Percentiles rank a stretch among this genome's conserved stretches.
These are phyloP conservation scores for Thelonectria discophora DNA, from an alignment of 2,329 filamentous ascomycete species.

Conservation along the genomic window DNA sequence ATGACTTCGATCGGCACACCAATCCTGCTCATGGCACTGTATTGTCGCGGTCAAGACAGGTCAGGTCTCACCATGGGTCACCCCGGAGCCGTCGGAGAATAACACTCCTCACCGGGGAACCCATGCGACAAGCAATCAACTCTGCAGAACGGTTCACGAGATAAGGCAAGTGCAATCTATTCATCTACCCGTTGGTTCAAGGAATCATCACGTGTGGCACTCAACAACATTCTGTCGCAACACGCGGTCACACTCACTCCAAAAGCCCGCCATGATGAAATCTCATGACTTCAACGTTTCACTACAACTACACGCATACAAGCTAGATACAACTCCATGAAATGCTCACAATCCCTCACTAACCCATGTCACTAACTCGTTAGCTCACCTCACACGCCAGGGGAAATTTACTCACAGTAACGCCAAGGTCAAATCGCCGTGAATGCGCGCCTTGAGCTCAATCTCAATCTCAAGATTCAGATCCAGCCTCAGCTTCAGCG, in stretches of 20 bases:
- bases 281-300: too few relatives aligned
- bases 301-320: too few relatives aligned
- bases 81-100: background rate
- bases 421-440: conserved; percentile 82
- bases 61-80: background rate
- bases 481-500: conserved; percentile 75
- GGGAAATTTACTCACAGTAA: conserved; percentile 61
- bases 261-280: too few relatives aligned
- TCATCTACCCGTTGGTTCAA: too few relatives aligned
- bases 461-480: conserved; percentile 87
- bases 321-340: background rate
- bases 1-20: too few relatives aligned
- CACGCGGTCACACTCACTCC: background rate
- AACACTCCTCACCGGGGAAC: background rate
- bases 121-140: background rate
- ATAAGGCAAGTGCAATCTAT: background rate
- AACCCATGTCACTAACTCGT: conserved; percentile 41
- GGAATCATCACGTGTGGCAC: too few relatives aligned
- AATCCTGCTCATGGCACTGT: too few relatives aligned
- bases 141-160: background rate
- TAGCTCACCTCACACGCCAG: conserved; percentile 23
- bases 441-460: conserved; percentile 84
- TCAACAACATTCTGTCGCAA: too few relatives aligned
- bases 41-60: too few relatives aligned
- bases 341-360: conserved; percentile 30